Percentiles rank a stretch among this genome's conserved stretches.
phyloP scores from a whole-genome alignment of 441 rosid genomes.

The Bruguiera hainesii region DNA sequence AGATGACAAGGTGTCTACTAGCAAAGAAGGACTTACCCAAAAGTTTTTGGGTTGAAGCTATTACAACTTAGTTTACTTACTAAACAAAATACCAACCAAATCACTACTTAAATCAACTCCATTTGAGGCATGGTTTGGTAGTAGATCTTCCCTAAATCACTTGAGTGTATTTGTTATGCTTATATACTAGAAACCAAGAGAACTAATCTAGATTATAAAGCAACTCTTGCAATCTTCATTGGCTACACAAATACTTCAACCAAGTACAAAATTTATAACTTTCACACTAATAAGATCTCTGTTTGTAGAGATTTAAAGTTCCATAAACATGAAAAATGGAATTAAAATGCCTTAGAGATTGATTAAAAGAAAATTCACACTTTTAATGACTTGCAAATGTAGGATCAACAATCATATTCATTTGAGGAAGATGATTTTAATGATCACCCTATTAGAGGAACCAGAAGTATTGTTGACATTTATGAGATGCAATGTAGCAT shows the following conservation, averaged over 20 bases:
- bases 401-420: too few relatives aligned
- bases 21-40: not conserved
- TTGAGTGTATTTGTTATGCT: not conserved
- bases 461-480: too few relatives aligned
- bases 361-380: too few relatives aligned
- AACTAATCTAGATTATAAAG: not conserved
- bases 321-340: not conserved
- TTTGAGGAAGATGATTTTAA: not conserved
- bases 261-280: not conserved
- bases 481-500: not conserved
- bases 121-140: not conserved
- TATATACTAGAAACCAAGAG: not conserved
- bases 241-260: not conserved
- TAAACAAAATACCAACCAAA: not conserved
- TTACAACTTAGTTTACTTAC: not conserved
- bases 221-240: not conserved
- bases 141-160: not conserved
- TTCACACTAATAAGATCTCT: not conserved
- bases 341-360: not conserved
- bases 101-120: not conserved
- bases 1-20: not conserved
- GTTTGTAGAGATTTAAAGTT: not conserved
- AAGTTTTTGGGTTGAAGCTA: not conserved
- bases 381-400: too few relatives aligned
- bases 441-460: too few relatives aligned